Conservation (phyloP, 768 basidiomycete species). For the Suillus plorans region DNA sequence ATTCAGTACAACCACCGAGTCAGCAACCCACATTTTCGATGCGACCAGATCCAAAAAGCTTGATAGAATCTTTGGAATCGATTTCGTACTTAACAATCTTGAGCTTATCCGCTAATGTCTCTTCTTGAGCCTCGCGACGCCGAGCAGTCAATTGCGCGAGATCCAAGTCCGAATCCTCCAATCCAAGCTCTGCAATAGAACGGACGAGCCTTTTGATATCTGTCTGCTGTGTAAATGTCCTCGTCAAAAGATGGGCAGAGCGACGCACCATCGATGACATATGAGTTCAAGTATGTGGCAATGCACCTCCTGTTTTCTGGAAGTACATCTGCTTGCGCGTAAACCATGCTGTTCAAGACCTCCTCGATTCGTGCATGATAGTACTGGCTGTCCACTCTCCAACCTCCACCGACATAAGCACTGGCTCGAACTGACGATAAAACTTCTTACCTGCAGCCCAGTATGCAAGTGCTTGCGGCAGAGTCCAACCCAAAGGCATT, state of each 20-base stretch:
- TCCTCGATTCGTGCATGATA: slow-evolving; percentile 13
- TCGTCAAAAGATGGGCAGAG: not conserved
- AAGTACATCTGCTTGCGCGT: slow-evolving; percentile 13
- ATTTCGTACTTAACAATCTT: slow-evolving; percentile 31
- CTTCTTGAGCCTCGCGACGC: slow-evolving; percentile 21
- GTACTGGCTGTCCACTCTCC: slow-evolving; percentile 9
- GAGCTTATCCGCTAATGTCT: slow-evolving; percentile 24
- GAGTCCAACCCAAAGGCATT: slow-evolving; percentile 33
- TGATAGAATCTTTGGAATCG: slow-evolving; percentile 30
- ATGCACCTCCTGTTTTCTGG: slow-evolving; percentile 22
- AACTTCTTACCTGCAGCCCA: slow-evolving; percentile 32
- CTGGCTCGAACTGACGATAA: slow-evolving; percentile 23
- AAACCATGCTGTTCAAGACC: slow-evolving; percentile 22
- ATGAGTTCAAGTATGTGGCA: slow-evolving; percentile 25
- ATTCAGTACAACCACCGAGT: not conserved
- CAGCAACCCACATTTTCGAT: slow-evolving; percentile 31
- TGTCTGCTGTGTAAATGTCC: not conserved
- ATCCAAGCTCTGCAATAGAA: slow-evolving; percentile 10
- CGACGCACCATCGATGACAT: not conserved
- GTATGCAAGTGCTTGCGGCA: slow-evolving; percentile 31
- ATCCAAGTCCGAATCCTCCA: slow-evolving; percentile 26
- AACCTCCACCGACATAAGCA: slow-evolving; percentile 5
- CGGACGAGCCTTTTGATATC: not conserved
- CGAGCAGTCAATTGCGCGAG: not conserved
- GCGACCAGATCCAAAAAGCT: slow-evolving; percentile 30